Base-by-base conservation (phyloP, 371 early-diverging fungal species). In the Apophysomyces trapeziformis region DNA sequence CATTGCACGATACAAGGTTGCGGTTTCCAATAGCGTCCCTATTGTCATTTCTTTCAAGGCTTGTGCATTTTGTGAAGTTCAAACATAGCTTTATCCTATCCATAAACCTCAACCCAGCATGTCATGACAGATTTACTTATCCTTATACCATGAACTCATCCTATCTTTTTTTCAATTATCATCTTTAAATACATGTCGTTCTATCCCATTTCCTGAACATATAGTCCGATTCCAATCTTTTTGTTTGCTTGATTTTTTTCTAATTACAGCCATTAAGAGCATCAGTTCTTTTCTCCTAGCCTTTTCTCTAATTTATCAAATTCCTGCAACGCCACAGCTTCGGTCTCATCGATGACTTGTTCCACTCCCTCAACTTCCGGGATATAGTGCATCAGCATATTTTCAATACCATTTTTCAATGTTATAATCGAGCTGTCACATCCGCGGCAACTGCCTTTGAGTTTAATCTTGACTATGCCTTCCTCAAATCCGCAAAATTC, bases 371-470 rank as follows among this genome's bases (percentile, higher is more conserved):
- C 84, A n/a, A 99, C 96, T 70, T 98, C 98, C 0, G 98, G 98
- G 58, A 99, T 90, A 72, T 98, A 99, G 76, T 99, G 97, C 90
- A 93, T 95, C 70, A 99, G 77, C 99, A 99, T 99, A 67, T 95
- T 96, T 77, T 98, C 98, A 66, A 99, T 97, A 4, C 99, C 99
- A 69, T 96, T 95, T 87, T 97, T 99, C 38, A 98, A 85, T 0
- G 96, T 97, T 8, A 97, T 87, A 0, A 89, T 85, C 39, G 92
- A 87, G 16, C 91, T 91, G 57, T 95, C 93, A 71, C 99, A 99
- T 7, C 96, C 93, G 65, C 97, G 82, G 80, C 99, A 99, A 16
- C 96, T 91, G n/a, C 99, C 99, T 71, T 93, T 92, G 59, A 99
- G 80, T 75, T 93, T 92, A 61, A 99, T 82, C 75, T 89, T 90